Evolutionary conservation across 2,329 filamentous ascomycete species (phyloP), one percentile per base, ranked within the genome.

Genomic region (Zalaria sp.): DNA sequence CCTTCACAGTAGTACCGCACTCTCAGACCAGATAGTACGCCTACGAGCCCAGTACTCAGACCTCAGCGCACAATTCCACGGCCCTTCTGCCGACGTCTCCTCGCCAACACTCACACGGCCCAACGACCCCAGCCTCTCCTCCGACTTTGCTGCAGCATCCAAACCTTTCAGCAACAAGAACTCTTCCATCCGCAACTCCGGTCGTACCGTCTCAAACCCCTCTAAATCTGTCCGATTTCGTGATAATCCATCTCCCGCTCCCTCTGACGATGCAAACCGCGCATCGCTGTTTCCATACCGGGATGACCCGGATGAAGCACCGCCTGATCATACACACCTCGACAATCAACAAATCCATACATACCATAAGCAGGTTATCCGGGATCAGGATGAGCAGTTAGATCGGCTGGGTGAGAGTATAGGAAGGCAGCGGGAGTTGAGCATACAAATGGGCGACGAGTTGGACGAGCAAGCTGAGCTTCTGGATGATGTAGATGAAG

Each of bases 401-500:
- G 89, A 96, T 59, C 71, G 74, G 6, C 68, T 98, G 3, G 85
- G 88, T n/a, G 76, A 79, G 54, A 85, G 78, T 44, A 95, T 98
- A 51, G 75, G 83, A 3, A 77, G 91, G 34, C 91, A 96, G 67
- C 73, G 93, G 39, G 85, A 96, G 65, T 70, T 98, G 47, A 88
- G 82, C 57, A 93, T 95, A 67, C 85, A 91, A 66, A 96, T 98
- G 54, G 89, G 91, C 27, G 84, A 95, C 59, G 91, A 98, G 69
- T 71, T 98, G 31, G 91, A 96, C 53, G 81, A 79, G 51, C 91
- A 98, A 55, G 83, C 93, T 32, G 72, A 81, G 51, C 70, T 98
- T 69, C 69, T 98, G 27, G 89, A 95, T 58, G 89, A 94, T 53
- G 78, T 93, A 36, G 91, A 96, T 56, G 73, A 74, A 36, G 73